Percentiles rank a stretch among this genome's conserved stretches.
These are phyloP conservation scores for Metschnikowia orientalis DNA, from an alignment of 805 yeast species.

Conservation along the genomic window DNA sequence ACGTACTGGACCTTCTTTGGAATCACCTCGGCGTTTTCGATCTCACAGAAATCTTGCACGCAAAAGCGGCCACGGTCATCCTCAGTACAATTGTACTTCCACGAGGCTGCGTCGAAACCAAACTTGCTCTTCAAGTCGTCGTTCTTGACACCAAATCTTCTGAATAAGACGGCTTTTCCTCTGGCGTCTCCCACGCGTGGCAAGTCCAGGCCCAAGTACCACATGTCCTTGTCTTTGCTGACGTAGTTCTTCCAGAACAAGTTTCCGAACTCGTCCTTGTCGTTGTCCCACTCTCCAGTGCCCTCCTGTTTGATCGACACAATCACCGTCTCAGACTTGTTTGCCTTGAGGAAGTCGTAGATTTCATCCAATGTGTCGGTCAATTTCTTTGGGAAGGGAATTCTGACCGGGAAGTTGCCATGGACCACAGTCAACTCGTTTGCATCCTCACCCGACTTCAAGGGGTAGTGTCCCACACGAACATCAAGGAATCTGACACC, in stretches of 20 bases:
- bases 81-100: slow-evolving; percentile 62
- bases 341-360: slow-evolving; percentile 49
- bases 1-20: slow-evolving; percentile 54
- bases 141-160: slow-evolving; percentile 65
- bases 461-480: slow-evolving; percentile 55
- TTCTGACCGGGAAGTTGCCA: slow-evolving; percentile 69
- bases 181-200: slow-evolving; percentile 61
- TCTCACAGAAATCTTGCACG: slow-evolving; percentile 74
- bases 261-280: slow-evolving; percentile 60
- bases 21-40: slow-evolving; percentile 49
- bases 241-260: slow-evolving; percentile 57
- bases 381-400: slow-evolving; percentile 54
- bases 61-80: slow-evolving; percentile 60
- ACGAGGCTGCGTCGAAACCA: slow-evolving; percentile 65
- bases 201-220: slow-evolving; percentile 55
- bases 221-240: slow-evolving; percentile 44
- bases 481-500: slow-evolving; percentile 77
- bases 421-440: slow-evolving; percentile 64
- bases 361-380: slow-evolving; percentile 51
- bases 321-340: slow-evolving; percentile 58
- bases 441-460: slow-evolving; percentile 45
- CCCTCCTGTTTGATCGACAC: slow-evolving; percentile 76
- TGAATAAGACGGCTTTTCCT: slow-evolving; percentile 61
- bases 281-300: slow-evolving; percentile 57
- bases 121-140: slow-evolving; percentile 38